Conservation (phyloP, 768 basidiomycete species). For the Cystofilobasidium macerans region DNA sequence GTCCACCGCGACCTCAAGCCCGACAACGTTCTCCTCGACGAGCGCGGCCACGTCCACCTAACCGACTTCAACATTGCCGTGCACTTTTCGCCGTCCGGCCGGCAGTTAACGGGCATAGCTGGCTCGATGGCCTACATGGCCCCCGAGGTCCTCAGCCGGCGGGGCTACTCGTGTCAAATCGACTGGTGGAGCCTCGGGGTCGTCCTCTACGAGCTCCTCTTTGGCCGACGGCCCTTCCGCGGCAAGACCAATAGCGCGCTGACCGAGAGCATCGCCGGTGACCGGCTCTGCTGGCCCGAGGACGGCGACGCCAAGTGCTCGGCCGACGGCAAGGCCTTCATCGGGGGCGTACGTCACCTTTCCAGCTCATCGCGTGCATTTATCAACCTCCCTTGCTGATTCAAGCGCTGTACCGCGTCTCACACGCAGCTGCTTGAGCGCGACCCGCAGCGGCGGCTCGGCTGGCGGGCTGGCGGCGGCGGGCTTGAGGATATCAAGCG, state of each 20-base stretch:
- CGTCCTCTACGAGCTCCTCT: constrained; percentile 81
- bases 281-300: constrained; percentile 78
- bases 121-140: constrained; percentile 99
- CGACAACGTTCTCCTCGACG: constrained; percentile 90
- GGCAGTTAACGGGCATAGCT: constrained; percentile 82
- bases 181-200: constrained; percentile 98
- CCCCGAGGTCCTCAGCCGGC: constrained; percentile 84
- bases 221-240: constrained; percentile 82
- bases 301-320: constrained; percentile 64
- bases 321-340: background rate
- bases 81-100: constrained; percentile 72
- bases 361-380: background rate
- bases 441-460: constrained; percentile 66
- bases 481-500: constrained; percentile 64
- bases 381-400: background rate
- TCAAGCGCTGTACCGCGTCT: background rate
- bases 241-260: constrained; percentile 87
- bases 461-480: constrained; percentile 66
- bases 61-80: constrained; percentile 99
- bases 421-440: constrained; percentile 65
- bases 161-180: constrained; percentile 85
- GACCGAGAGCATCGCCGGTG: constrained; percentile 82
- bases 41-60: constrained; percentile 85
- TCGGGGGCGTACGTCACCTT: background rate
- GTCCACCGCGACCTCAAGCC: constrained; percentile 97